Percentiles rank a stretch among this genome's conserved stretches.
Conservation (phyloP, 2,329 filamentous ascomycete genomes). For the Trichophyton equinum region DNA sequence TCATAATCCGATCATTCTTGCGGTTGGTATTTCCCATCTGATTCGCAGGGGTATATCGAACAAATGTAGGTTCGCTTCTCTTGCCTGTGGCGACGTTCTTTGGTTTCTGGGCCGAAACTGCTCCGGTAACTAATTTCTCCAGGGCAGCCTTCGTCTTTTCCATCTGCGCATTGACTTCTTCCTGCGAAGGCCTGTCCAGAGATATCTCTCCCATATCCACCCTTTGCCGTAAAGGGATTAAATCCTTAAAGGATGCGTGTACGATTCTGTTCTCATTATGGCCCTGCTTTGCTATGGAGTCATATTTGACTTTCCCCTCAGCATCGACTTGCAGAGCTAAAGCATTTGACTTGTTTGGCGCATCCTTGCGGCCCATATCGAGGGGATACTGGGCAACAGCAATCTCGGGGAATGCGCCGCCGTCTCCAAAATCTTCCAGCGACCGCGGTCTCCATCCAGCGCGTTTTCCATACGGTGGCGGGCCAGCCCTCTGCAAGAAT, state of each 20-base stretch:
- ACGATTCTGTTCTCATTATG: conserved; percentile 75
- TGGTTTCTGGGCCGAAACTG: conserved; percentile 83
- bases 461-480: conserved; percentile 77
- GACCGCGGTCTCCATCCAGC: conserved; percentile 79
- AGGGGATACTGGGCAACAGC: conserved; percentile 89
- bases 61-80: conserved; percentile 77
- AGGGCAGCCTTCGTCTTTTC: conserved; percentile 82
- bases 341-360: conserved; percentile 62
- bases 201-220: conserved; percentile 88
- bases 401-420: conserved; percentile 89
- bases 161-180: conserved; percentile 71
- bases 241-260: conserved; percentile 90
- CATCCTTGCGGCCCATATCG: conserved; percentile 76
- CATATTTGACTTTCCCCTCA: conserved; percentile 90
- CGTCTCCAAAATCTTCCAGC: conserved; percentile 88
- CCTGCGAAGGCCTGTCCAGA: conserved; percentile 68
- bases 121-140: conserved; percentile 67
- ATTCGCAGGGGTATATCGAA: conserved; percentile 87
- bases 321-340: conserved; percentile 83
- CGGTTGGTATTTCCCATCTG: conserved; percentile 83
- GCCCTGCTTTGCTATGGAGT: conserved; percentile 82
- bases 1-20: conserved; percentile 94
- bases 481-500: conserved; percentile 52
- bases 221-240: conserved; percentile 85
- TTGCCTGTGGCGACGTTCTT: conserved; percentile 82